These are phyloP conservation scores for Trichoderma reesei DNA, from an alignment of 495 filamentous ascomycete genomes.

Conservation along the genomic window DNA sequence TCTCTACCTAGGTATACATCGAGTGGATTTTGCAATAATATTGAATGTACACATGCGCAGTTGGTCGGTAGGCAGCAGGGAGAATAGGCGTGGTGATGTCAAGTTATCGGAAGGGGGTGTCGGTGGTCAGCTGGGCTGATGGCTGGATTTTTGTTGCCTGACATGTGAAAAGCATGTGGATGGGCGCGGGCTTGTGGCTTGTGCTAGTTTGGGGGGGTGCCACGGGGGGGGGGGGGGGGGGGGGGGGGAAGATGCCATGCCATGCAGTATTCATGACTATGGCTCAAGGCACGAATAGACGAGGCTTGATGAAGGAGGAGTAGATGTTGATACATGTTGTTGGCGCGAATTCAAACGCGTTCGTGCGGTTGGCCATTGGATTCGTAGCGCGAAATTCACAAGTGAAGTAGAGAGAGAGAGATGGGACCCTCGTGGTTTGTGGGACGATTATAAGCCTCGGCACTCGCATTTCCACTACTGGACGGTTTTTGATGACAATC, in stretches of 20 bases:
- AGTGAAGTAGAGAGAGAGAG: too few relatives aligned
- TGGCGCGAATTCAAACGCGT: too few relatives aligned
- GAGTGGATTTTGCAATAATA: too few relatives aligned
- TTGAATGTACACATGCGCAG: too few relatives aligned
- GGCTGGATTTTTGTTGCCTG: neutral
- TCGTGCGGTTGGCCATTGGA: too few relatives aligned
- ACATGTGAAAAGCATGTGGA: conserved; percentile 3
- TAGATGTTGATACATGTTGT: too few relatives aligned
- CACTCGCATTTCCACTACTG: neutral
- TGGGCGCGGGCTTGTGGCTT: neutral
- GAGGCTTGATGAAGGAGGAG: too few relatives aligned
- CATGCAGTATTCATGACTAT: too few relatives aligned
- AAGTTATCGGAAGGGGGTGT: neutral
- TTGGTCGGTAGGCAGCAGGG: neutral
- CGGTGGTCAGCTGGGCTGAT: neutral
- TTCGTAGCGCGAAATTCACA: neutral
- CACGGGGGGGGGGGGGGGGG: neutral
- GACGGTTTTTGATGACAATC: too few relatives aligned
- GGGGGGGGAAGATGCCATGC: too few relatives aligned
- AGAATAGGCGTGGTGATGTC: neutral
- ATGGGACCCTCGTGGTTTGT: neutral
- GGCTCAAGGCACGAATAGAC: too few relatives aligned
- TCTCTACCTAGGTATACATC: neutral
- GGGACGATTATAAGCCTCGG: neutral
- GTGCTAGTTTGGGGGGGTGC: neutral